Conservation (phyloP, 768 basidiomycete genomes). For the Cyathus striatus region DNA sequence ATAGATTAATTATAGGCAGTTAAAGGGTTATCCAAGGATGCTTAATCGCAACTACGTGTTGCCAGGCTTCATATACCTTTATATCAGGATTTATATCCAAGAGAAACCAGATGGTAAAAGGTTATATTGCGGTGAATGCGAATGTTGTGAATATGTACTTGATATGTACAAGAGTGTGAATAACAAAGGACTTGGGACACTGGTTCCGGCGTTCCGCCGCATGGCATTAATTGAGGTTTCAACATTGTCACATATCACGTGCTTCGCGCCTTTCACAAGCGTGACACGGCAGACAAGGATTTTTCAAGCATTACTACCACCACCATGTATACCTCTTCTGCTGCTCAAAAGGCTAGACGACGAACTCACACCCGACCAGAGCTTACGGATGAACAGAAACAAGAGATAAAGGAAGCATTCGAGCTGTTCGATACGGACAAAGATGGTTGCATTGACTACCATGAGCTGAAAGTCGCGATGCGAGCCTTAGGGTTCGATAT, state of each 20-base stretch:
- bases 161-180: too few relatives aligned
- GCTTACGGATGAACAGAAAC: conserved; percentile 83
- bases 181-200: too few relatives aligned
- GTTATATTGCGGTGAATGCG: too few relatives aligned
- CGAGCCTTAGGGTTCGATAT: conserved; percentile 95
- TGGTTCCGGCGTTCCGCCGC: too few relatives aligned
- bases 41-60: too few relatives aligned
- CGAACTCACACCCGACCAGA: conserved; percentile 75
- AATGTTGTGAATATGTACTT: too few relatives aligned
- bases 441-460: conserved; percentile 93
- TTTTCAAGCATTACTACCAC: conserved; percentile 1
- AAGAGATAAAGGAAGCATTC: conserved; percentile 98
- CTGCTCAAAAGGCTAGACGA: conserved; percentile 69
- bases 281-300: background rate
- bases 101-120: too few relatives aligned
- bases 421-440: conserved; percentile 99
- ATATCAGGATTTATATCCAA: too few relatives aligned
- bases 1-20: too few relatives aligned
- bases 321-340: conserved; percentile 59
- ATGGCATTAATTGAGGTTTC: too few relatives aligned
- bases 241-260: conserved; percentile 3
- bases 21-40: too few relatives aligned
- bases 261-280: background rate
- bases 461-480: conserved; percentile 99
- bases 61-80: too few relatives aligned